phyloP scores from a whole-genome alignment of 2,329 filamentous ascomycete species.

The Knoxdaviesia proteae region DNA sequence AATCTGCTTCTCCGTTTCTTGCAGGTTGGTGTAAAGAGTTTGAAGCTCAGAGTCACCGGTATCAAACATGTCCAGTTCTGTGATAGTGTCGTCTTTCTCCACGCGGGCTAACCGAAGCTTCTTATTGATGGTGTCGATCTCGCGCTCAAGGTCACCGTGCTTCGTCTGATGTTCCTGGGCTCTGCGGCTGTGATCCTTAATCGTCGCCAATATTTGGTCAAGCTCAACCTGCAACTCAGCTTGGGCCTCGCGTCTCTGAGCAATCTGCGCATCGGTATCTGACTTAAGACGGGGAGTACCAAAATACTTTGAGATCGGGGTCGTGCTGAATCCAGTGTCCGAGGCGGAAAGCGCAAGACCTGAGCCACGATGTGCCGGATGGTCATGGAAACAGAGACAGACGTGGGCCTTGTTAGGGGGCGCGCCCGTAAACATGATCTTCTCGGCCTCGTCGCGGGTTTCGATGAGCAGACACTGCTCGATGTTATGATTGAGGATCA shows the following conservation, averaged over 20 bases:
- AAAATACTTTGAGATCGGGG: constrained; percentile 22
- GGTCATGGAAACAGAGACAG: constrained; percentile 48
- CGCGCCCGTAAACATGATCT: constrained; percentile 42
- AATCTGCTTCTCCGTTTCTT: constrained; percentile 22
- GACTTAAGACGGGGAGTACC: constrained; percentile 56
- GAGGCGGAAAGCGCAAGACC: constrained; percentile 37
- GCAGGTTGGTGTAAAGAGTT: constrained; percentile 33
- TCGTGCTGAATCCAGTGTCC: constrained; percentile 46
- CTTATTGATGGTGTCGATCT: too few relatives aligned
- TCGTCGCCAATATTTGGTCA: too few relatives aligned
- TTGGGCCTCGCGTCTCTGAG: constrained; percentile 34
- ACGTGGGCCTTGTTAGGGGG: constrained; percentile 48
- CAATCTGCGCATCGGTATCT: constrained; percentile 47
- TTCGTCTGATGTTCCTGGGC: too few relatives aligned
- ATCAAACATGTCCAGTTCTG: constrained; percentile 41
- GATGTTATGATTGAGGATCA: constrained; percentile 65
- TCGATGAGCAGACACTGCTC: constrained; percentile 70
- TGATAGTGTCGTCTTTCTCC: constrained; percentile 13
- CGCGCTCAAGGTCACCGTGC: too few relatives aligned
- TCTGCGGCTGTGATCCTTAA: too few relatives aligned
- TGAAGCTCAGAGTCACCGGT: constrained; percentile 48
- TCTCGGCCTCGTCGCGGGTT: constrained; percentile 42
- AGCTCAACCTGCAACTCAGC: constrained; percentile 16
- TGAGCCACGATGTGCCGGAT: constrained; percentile 21
- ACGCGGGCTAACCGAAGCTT: too few relatives aligned